Base-by-base conservation (phyloP, 2,329 filamentous ascomycete species). In the Colletotrichum sansevieriae region DNA sequence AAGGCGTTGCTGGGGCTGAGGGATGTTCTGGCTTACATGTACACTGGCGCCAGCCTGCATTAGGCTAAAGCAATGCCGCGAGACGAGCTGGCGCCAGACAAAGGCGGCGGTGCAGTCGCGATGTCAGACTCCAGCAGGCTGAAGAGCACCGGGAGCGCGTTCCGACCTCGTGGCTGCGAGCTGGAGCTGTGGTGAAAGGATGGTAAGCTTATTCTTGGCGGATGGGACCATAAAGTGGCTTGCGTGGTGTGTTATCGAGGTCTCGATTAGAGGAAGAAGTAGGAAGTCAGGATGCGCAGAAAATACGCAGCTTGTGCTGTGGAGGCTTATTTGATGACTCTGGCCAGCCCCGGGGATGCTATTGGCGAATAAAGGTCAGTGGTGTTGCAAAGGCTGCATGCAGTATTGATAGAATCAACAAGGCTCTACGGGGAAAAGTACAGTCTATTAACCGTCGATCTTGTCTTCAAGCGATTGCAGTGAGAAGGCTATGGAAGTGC, bases 181-280 rank as follows among this genome's bases (percentile, higher is more conserved):
- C 5, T n/a, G 20, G 43, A 13, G 25, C 8, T 52, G 55, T 11
- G 37, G 62, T 52, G 37, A 25, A 20, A 57, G 18, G 35, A 25
- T 22, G n/a, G 51, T 63, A 66, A 66, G 63, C 49, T 66, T 54
- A 63, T 63, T 51, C 43, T 67, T 67, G 64, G 43, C 59, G 13
- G 12, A n/a, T 12, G 15, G 12, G 18, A 63, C 20, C 6, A 9
- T 35, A 13, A 43, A 43, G 35, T 5, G 49, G 22, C 9, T 12
- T 47, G 25, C 59, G 9, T 29, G 29, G 2, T 29, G 63, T 35
- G 6, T 15, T 41, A 63, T 41, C 39, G 18, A 56, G 49, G 56
- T 20, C 15, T 54, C 13, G 33, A 18, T n/a, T 9, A 9, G 29
- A 29, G n/a, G 47, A 29, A 43, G 47, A 35, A 13, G 20, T 4